These are phyloP conservation scores for Dunaliella primolecta DNA, from an alignment of 139 green algal genomes.

Conservation along the genomic window DNA sequence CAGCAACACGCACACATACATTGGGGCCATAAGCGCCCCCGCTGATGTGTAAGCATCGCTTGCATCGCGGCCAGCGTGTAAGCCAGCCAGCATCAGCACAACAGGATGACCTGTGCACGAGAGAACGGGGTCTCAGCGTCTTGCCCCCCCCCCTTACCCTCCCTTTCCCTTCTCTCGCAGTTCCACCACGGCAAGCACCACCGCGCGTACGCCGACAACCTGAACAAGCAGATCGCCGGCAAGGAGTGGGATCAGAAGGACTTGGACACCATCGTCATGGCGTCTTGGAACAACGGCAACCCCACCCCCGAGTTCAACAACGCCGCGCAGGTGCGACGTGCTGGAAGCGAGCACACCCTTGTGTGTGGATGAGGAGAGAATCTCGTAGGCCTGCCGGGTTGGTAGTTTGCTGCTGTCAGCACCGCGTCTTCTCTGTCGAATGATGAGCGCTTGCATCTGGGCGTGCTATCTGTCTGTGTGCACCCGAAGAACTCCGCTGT, in stretches of 20 bases:
- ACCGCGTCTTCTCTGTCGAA: no score
- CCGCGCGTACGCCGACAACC: constrained; percentile 83
- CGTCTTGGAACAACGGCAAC: constrained; percentile 79
- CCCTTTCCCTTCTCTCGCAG: constrained; percentile 60
- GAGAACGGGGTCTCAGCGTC: background rate
- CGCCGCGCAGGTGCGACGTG: constrained; percentile 59
- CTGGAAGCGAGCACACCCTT: background rate
- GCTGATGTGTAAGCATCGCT: no score
- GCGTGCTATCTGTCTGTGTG: no score
- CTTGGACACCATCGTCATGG: constrained; percentile 79
- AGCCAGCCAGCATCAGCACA: no score
- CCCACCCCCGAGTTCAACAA: constrained; percentile 94
- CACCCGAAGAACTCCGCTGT: no score
- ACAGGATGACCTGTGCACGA: background rate
- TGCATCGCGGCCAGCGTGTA: no score
- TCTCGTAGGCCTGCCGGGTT: no score
- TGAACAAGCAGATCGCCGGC: constrained; percentile 92
- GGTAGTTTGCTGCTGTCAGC: no score
- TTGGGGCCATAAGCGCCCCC: no score
- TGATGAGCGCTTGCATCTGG: no score
- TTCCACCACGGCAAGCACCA: constrained; percentile 96
- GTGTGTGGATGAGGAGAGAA: no score
- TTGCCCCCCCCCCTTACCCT: background rate
- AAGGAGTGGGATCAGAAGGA: constrained; percentile 77
- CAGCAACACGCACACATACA: no score